A percentile compares a stretch with the other conserved stretches of the same genome.
Conservation (phyloP, 306 rosid species). For the Quercus bicolor region DNA sequence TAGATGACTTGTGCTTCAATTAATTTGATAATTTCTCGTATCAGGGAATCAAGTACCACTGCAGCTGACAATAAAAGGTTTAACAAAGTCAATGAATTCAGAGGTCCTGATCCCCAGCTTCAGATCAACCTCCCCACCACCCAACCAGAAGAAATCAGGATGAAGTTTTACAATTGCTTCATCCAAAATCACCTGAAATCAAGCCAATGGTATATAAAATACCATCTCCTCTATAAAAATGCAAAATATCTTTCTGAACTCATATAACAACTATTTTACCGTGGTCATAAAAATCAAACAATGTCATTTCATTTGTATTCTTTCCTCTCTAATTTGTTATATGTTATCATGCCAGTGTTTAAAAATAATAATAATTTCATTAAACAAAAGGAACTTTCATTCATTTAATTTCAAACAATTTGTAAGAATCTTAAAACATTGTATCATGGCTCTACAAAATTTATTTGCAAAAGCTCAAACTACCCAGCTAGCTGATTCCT, state of each 20-base stretch:
- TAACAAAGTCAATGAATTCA: conserved; percentile 53
- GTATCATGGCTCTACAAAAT: background rate
- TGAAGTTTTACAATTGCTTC: conserved; percentile 79
- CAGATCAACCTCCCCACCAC: conserved; percentile 69
- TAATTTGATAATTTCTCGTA: background rate
- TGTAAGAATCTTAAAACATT: background rate
- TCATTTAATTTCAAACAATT: background rate
- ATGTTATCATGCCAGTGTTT: background rate
- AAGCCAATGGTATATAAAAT: background rate
- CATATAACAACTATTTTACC: background rate
- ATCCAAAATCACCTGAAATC: conserved; percentile 80
- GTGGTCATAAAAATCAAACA: background rate
- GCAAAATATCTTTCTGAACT: background rate
- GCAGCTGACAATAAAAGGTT: conserved; percentile 72
- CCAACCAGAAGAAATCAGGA: conserved; percentile 96
- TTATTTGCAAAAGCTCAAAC: conserved; percentile 20
- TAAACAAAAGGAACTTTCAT: background rate
- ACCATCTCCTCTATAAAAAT: background rate
- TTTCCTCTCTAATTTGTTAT: background rate
- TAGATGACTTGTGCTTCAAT: background rate
- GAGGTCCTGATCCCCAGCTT: conserved; percentile 63
- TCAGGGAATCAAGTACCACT: conserved; percentile 47
- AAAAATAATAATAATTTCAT: background rate
- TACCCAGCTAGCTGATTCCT: conserved; percentile 18
- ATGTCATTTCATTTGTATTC: background rate